Evolutionary conservation across 345 rosid species (phyloP).

Genomic region (Raphanus sativus): DNA sequence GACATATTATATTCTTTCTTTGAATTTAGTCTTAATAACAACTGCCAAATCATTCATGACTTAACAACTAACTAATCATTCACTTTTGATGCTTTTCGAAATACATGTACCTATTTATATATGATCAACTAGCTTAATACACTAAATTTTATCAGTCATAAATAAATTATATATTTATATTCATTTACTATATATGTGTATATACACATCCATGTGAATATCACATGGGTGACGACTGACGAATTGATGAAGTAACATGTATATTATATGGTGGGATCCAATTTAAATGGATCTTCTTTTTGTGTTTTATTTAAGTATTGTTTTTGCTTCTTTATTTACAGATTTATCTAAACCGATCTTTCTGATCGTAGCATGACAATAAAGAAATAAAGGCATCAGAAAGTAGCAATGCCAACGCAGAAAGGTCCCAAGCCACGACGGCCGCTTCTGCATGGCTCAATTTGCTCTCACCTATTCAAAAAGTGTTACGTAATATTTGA

Average conservation of each 20-base stretch:
- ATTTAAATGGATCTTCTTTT: conserved; percentile 28
- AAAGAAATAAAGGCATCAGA: conserved; percentile 23
- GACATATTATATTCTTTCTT: not conserved
- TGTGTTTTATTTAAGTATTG: not conserved
- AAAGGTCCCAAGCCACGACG: conserved; percentile 39
- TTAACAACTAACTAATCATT: conserved; percentile 18
- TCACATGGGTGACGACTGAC: conserved; percentile 45
- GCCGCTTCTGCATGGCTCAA: conserved; percentile 33
- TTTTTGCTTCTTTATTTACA: not conserved
- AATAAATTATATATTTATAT: not conserved
- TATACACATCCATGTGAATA: conserved; percentile 13
- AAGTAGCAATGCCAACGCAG: conserved; percentile 34
- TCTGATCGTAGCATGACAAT: conserved; percentile 27
- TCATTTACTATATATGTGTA: not conserved
- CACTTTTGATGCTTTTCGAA: not conserved
- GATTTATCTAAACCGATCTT: conserved; percentile 3
- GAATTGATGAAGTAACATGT: conserved; percentile 28
- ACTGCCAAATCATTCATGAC: conserved; percentile 7
- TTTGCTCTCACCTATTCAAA: conserved; percentile 18
- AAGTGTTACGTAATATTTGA: conserved; percentile 27
- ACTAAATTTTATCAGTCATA: not conserved
- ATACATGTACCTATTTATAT: conserved; percentile 1
- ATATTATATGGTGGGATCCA: conserved; percentile 27
- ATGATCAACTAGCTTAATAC: not conserved
- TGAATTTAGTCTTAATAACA: not conserved